These are phyloP conservation scores for Geotrichum aggregatum DNA, from an alignment of 1,139 yeast species.

Conservation along the genomic window DNA sequence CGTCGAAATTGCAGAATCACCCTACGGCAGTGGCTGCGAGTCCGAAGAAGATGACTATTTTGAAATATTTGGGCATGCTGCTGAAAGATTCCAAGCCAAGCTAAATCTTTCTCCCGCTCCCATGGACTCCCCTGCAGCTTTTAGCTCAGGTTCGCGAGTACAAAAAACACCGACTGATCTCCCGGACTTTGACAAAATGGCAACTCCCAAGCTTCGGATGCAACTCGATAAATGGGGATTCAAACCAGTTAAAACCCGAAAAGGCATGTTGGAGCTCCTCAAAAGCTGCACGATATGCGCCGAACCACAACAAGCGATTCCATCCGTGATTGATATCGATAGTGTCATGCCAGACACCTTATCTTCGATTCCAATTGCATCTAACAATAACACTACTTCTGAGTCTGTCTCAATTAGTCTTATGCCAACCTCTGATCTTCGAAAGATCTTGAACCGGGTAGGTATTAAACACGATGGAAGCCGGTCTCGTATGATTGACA, in stretches of 20 bases:
- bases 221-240: conserved; percentile 20
- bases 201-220: conserved; percentile 6
- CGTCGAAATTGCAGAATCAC: conserved; percentile 15
- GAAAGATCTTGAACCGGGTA: not conserved
- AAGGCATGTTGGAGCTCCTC: conserved; percentile 13
- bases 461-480: conserved; percentile 13
- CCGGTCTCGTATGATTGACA: conserved; percentile 10
- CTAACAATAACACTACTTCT: too few relatives aligned
- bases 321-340: too few relatives aligned
- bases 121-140: not conserved
- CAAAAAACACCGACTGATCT: not conserved
- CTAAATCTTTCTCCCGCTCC: not conserved
- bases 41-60: conserved; percentile 7
- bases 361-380: too few relatives aligned
- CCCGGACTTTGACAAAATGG: conserved; percentile 12
- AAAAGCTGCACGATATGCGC: conserved; percentile 15
- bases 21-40: conserved; percentile 2
- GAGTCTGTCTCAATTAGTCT: not conserved
- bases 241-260: conserved; percentile 14
- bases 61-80: conserved; percentile 2
- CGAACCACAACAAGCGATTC: not conserved
- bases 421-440: conserved; percentile 14
- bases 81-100: not conserved
- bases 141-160: too few relatives aligned
- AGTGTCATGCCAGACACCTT: too few relatives aligned